Base-by-base conservation (phyloP, 805 yeast genomes). In the Kazachstania viticola region DNA sequence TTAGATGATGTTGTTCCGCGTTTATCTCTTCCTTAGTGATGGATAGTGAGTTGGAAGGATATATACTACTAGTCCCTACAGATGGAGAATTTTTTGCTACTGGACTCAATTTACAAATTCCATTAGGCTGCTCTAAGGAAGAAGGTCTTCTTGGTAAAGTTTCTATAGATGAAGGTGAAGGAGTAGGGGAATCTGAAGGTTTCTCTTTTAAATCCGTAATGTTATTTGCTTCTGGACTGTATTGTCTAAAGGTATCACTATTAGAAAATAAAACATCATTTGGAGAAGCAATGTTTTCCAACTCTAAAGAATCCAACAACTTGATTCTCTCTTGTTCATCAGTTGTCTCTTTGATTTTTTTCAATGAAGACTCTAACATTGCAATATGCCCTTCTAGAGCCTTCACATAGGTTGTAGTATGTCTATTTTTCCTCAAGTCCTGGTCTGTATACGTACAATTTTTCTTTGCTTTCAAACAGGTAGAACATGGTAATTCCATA, bases 401-500 rank as follows among this genome's bases (percentile, higher is more conserved):
- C 25, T 56, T 58, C 15, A 69, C 72, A 39, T 69, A 68, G 33
- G 60, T 55, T 7, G 60, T 62, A 1, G 67, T 54, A 2, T 69
- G 67, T 31, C 73, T 46, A 34, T 57, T 61, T 35, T 61, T 65
- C 21, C 75, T 48, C 56, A 65, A 52, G 39, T 69, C 75, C 40
- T 54, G 50, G 2, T 58, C 50, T 0, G 60, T 57, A 28, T 54
- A 60, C 14, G 65, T 47, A 44, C 75, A 69, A 22, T 61, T 65
- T n/a, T 55, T 56, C 4, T 56, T 54, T 9, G 59, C 54, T 36
- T 58, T 62, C 16, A 55, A 44, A 41, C 75, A 69, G 36, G 58
- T 59, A 19, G 60, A 45, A 41, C 75, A 69, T 6, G 74, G 74
- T 25, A 45, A 44, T 27, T 58, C 59, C 38, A 57, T 60, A 41